Percentiles rank a stretch among this genome's conserved stretches.
These are phyloP conservation scores for Colletotrichum limetticola DNA, from an alignment of 2,329 filamentous ascomycete genomes.

Conservation along the genomic window DNA sequence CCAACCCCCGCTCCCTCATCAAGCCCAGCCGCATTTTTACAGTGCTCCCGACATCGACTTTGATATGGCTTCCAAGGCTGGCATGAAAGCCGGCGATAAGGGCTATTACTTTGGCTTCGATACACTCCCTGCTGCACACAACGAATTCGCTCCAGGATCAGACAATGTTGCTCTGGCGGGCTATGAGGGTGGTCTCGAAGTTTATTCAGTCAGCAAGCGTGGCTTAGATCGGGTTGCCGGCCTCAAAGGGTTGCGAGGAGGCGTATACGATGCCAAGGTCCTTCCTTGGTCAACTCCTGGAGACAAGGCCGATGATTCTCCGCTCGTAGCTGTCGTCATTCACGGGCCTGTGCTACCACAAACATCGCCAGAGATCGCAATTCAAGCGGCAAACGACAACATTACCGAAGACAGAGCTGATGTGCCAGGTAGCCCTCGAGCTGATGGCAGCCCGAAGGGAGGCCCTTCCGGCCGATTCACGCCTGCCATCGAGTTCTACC, in stretches of 20 bases:
- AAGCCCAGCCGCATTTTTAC: slow-evolving; percentile 82
- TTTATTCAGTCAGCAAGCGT: slow-evolving; percentile 78
- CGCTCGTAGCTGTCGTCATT: slow-evolving; percentile 81
- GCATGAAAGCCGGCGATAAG: slow-evolving; percentile 71
- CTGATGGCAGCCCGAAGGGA: slow-evolving; percentile 51
- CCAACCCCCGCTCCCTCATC: slow-evolving; percentile 77
- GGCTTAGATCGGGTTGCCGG: slow-evolving; percentile 76
- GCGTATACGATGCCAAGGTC: slow-evolving; percentile 85
- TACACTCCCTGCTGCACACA: slow-evolving; percentile 62
- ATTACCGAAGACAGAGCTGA: slow-evolving; percentile 53
- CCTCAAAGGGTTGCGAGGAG: slow-evolving; percentile 81
- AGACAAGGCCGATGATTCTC: slow-evolving; percentile 68
- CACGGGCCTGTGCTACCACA: slow-evolving; percentile 77
- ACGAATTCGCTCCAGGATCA: slow-evolving; percentile 45
- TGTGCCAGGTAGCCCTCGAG: slow-evolving; percentile 53
- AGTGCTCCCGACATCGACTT: slow-evolving; percentile 79
- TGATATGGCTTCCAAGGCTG: slow-evolving; percentile 66
- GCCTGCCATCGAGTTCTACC: slow-evolving; percentile 70
- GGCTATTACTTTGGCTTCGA: slow-evolving; percentile 89
- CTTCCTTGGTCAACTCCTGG: slow-evolving; percentile 73
- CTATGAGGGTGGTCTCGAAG: slow-evolving; percentile 81
- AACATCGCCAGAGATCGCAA: slow-evolving; percentile 45
- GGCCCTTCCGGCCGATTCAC: slow-evolving; percentile 46
- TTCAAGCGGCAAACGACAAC: slow-evolving; percentile 50
- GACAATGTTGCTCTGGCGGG: slow-evolving; percentile 81